A percentile compares a stretch with the other conserved stretches of the same genome.
phyloP scores from a whole-genome alignment of 2,329 filamentous ascomycete genomes.

The Lecanicillium sp. region DNA sequence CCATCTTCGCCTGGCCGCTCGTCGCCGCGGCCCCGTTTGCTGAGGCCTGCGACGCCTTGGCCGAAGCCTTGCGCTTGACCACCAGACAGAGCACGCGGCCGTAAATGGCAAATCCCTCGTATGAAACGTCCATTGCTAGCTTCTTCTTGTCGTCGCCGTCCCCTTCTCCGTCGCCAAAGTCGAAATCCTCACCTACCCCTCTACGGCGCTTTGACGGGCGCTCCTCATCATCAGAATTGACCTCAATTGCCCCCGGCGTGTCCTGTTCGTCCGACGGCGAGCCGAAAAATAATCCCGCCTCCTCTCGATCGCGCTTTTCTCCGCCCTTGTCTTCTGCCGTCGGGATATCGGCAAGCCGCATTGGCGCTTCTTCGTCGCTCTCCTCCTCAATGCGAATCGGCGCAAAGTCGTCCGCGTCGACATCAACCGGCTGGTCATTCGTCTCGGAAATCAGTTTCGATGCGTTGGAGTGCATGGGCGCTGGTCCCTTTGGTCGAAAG shows the following conservation, averaged over 20 bases:
- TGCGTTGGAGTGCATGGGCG: conserved; percentile 53
- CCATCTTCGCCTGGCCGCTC: conserved; percentile 45
- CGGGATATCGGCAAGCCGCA: conserved; percentile 27
- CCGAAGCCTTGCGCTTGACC: conserved; percentile 64
- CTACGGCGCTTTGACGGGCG: conserved; percentile 38
- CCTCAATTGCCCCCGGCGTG: conserved; percentile 25
- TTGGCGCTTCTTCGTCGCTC: conserved; percentile 23
- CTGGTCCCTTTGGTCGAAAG: conserved; percentile 52
- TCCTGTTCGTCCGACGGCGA: conserved; percentile 13
- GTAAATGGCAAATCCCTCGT: conserved; percentile 95
- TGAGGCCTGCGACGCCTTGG: conserved; percentile 29
- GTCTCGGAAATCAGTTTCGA: conserved; percentile 51
- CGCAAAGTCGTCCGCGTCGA: conserved; percentile 34
- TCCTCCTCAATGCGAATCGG: conserved; percentile 41
- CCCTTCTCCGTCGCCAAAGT: conserved; percentile 23
- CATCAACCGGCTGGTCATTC: conserved; percentile 44
- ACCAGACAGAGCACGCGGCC: conserved; percentile 87
- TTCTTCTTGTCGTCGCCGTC: conserved; percentile 83
- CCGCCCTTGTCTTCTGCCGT: conserved; percentile 14
- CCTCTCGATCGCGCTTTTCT: conserved; percentile 22
- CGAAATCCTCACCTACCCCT: conserved; percentile 22
- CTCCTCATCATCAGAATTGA: conserved; percentile 30
- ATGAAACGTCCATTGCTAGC: conserved; percentile 73
- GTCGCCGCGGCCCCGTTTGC: conserved; percentile 19
- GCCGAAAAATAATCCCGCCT: conserved; percentile 11